Conservation (phyloP, 768 basidiomycete species). For the Agaricus subrufescens region DNA sequence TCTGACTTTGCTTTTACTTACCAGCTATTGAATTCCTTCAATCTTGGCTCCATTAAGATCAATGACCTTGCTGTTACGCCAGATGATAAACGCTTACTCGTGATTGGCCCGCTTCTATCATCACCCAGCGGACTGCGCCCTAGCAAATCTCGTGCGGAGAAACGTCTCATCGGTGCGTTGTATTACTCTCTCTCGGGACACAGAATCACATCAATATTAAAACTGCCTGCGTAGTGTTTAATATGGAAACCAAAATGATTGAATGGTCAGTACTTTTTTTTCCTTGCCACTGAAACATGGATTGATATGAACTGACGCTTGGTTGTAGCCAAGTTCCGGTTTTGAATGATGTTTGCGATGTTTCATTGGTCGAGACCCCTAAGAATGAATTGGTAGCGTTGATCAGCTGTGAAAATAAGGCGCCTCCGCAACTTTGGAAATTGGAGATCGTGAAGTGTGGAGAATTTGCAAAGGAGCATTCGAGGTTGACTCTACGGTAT, state of each 20-base stretch:
- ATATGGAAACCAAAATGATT: constrained; percentile 54
- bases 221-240: constrained; percentile 45
- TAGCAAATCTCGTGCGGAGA: constrained; percentile 65
- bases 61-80: constrained; percentile 71
- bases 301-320: constrained; percentile 1
- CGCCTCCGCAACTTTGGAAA: constrained; percentile 77
- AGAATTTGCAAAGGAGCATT: constrained; percentile 27
- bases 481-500: constrained; percentile 37
- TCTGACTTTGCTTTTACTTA: not conserved
- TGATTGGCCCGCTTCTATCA: constrained; percentile 61
- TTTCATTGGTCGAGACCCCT: constrained; percentile 52
- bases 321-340: constrained; percentile 62
- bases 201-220: not conserved
- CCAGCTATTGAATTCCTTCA: constrained; percentile 51
- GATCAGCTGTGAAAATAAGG: constrained; percentile 72
- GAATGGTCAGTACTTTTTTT: constrained; percentile 48
- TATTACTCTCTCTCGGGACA: not conserved
- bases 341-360: constrained; percentile 67
- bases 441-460: constrained; percentile 58
- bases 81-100: constrained; percentile 58
- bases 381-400: constrained; percentile 52
- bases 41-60: constrained; percentile 57
- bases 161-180: constrained; percentile 63
- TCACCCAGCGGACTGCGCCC: constrained; percentile 62
- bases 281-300: not conserved